Evolutionary conservation across 805 yeast genomes (phyloP).

Genomic region (Yarrowia phangngaensis): DNA sequence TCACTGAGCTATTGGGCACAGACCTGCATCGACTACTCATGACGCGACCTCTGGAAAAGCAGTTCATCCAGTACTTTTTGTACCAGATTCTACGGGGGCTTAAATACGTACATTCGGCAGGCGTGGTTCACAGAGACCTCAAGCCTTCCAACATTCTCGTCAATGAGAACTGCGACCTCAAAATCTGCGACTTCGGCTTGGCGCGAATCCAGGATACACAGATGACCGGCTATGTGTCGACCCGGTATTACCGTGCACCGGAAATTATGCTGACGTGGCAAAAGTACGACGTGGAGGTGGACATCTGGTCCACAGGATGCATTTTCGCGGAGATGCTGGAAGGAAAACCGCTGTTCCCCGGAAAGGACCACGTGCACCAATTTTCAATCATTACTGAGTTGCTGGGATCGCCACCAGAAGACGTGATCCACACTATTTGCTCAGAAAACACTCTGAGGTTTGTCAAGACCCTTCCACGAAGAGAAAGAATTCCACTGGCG

Average conservation of each 20-base stretch:
- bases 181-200: slow-evolving; percentile 89
- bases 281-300: slow-evolving; percentile 93
- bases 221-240: slow-evolving; percentile 97
- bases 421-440: slow-evolving; percentile 93
- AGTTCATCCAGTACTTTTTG: slow-evolving; percentile 92
- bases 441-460: slow-evolving; percentile 92
- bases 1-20: slow-evolving; percentile 94
- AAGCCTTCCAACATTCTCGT: slow-evolving; percentile 81
- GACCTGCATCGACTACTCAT: slow-evolving; percentile 89
- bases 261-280: slow-evolving; percentile 99
- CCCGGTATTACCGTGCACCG: slow-evolving; percentile 95
- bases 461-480: slow-evolving; percentile 86
- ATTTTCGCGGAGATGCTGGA: slow-evolving; percentile 97
- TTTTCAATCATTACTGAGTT: slow-evolving; percentile 94
- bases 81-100: slow-evolving; percentile 88
- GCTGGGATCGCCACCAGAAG: slow-evolving; percentile 93
- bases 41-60: slow-evolving; percentile 90
- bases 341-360: slow-evolving; percentile 95
- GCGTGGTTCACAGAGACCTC: slow-evolving; percentile 84
- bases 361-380: slow-evolving; percentile 97
- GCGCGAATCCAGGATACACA: slow-evolving; percentile 98
- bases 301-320: slow-evolving; percentile 97
- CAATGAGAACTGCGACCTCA: slow-evolving; percentile 86
- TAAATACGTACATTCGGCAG: slow-evolving; percentile 87
- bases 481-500: slow-evolving; percentile 85